phyloP scores from a whole-genome alignment of 2,329 filamentous ascomycete species.

The Bipolaris oryzae region DNA sequence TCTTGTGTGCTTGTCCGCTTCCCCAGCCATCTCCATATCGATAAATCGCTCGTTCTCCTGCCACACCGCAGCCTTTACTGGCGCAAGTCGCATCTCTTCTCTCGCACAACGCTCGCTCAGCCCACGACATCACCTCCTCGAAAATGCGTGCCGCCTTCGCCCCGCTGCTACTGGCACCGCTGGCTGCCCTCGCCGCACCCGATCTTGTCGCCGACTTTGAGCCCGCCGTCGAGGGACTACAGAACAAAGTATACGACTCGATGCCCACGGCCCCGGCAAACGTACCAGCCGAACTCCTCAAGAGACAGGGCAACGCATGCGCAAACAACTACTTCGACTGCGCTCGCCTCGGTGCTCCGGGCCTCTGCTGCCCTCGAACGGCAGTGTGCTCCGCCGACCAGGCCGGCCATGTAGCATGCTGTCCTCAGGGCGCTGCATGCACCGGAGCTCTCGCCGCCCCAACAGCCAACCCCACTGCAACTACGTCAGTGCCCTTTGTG shows the following conservation, averaged over 20 bases:
- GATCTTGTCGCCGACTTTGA: slow-evolving; percentile 41
- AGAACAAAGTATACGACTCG: slow-evolving; percentile 30
- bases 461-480: slow-evolving; percentile 20
- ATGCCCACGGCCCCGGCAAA: slow-evolving; percentile 30
- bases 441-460: slow-evolving; percentile 52
- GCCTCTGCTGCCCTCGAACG: slow-evolving; percentile 61
- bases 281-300: slow-evolving; percentile 34
- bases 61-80: slow-evolving; percentile 12
- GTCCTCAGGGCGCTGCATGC: slow-evolving; percentile 62
- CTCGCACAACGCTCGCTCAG: slow-evolving; percentile 4
- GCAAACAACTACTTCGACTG: slow-evolving; percentile 60
- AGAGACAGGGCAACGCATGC: slow-evolving; percentile 53
- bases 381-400: slow-evolving; percentile 63
- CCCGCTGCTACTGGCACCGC: slow-evolving; percentile 35
- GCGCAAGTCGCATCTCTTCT: slow-evolving; percentile 18
- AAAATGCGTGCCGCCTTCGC: slow-evolving; percentile 39
- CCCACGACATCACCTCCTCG: slow-evolving; percentile 5
- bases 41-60: slow-evolving; percentile 13
- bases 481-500: slow-evolving; percentile 27
- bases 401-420: slow-evolving; percentile 66
- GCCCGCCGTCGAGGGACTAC: slow-evolving; percentile 30
- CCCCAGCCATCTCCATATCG: slow-evolving; percentile 10
- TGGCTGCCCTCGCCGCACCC: slow-evolving; percentile 38
- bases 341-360: slow-evolving; percentile 57
- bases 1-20: neutral